Percentiles rank a stretch among this genome's conserved stretches.
Evolutionary conservation across 208 protist genomes (phyloP).

Genomic region (Blechomonas ayalai): DNA sequence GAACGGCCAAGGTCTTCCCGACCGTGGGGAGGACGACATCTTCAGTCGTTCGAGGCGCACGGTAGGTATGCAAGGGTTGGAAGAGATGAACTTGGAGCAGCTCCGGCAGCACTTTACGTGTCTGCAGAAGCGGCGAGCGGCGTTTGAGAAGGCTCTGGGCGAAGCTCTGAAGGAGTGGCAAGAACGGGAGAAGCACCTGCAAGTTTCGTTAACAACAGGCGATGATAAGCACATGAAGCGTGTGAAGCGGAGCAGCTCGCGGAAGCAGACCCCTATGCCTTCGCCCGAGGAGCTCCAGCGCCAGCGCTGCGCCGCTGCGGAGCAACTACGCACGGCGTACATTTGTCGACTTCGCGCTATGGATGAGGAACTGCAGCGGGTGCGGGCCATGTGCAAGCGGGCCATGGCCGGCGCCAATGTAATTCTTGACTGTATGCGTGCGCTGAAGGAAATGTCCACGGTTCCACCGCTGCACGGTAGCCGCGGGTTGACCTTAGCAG

Average conservation of each 20-base stretch:
- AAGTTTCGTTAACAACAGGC: constrained; percentile 39
- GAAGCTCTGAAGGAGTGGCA: constrained; percentile 22
- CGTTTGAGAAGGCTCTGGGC: constrained; percentile 28
- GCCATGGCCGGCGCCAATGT: constrained; percentile 60
- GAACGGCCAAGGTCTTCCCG: too few species aligned
- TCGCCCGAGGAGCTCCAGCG: constrained; percentile 3
- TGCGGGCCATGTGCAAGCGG: constrained; percentile 40
- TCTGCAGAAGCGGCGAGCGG: constrained; percentile 46
- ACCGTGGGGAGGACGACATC: neutral
- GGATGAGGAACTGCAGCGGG: constrained; percentile 14
- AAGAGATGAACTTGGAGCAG: constrained; percentile 52
- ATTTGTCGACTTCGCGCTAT: constrained; percentile 7
- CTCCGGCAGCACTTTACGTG: constrained; percentile 58
- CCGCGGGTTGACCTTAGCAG: constrained; percentile 58
- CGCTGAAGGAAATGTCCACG: constrained; percentile 26
- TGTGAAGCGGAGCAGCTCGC: constrained; percentile 5
- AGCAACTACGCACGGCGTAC: constrained; percentile 15
- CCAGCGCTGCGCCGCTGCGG: constrained; percentile 7
- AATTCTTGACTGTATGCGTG: constrained; percentile 47
- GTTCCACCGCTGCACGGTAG: constrained; percentile 26
- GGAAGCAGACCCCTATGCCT: too few species aligned
- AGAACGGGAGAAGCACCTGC: constrained; percentile 27
- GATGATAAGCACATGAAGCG: constrained; percentile 36
- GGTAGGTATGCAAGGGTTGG: constrained; percentile 8
- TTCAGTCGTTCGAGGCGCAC: neutral